Percentiles rank a stretch among this genome's conserved stretches.
Conservation (phyloP, 2,329 filamentous ascomycete species). For the Plenodomus biglobosus region DNA sequence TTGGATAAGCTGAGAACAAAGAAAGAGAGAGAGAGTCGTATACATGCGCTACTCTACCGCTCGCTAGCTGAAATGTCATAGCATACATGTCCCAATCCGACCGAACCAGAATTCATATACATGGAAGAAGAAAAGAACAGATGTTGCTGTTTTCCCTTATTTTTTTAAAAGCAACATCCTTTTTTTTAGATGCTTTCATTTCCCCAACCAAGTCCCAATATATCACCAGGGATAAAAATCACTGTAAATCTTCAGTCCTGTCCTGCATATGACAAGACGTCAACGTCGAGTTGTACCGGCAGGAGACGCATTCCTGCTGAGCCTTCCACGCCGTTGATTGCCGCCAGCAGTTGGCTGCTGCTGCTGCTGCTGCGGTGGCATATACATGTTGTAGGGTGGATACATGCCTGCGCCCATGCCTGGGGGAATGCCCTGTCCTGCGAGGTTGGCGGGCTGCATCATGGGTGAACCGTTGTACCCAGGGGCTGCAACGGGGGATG, state of each 20-base stretch:
- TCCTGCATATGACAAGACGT: too few species aligned
- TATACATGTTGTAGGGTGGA: slow-evolving; percentile 55
- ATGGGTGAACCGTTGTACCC: slow-evolving; percentile 49
- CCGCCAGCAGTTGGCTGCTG: slow-evolving; percentile 43
- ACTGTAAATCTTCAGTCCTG: too few species aligned
- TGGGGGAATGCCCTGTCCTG: slow-evolving; percentile 40
- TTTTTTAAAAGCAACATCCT: neutral
- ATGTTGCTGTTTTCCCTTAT: neutral
- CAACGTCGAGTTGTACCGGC: slow-evolving; percentile 4
- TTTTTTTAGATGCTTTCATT: neutral
- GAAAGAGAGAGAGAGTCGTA: neutral
- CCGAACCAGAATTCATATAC: neutral
- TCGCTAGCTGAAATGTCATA: neutral
- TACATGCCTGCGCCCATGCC: slow-evolving; percentile 22
- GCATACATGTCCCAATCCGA: neutral
- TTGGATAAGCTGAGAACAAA: neutral
- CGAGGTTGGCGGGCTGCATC: slow-evolving; percentile 52
- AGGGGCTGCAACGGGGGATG: slow-evolving; percentile 45
- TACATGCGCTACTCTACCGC: neutral
- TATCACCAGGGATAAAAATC: neutral
- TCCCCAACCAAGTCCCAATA: neutral
- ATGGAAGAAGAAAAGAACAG: neutral
- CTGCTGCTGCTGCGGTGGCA: slow-evolving; percentile 49
- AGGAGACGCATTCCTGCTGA: slow-evolving; percentile 44
- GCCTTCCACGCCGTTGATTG: slow-evolving; percentile 56